A percentile compares a stretch with the other conserved stretches of the same genome.
Conservation (phyloP, 768 basidiomycete species). For the Lactarius deliciosus region DNA sequence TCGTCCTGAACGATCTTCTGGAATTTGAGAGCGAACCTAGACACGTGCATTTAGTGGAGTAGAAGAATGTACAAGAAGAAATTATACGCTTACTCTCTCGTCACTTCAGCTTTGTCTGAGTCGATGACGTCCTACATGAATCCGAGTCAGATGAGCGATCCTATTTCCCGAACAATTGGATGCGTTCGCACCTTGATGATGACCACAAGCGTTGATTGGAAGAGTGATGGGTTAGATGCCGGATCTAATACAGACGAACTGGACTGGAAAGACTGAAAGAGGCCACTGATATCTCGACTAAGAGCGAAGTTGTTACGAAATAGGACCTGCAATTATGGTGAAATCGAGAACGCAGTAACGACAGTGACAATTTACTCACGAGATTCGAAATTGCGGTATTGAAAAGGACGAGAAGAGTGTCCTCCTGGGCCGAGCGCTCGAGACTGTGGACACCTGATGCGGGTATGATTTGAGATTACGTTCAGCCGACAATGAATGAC, state of each 20-base stretch:
- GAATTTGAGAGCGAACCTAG: slow-evolving; percentile 57
- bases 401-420: slow-evolving; percentile 61
- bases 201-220: slow-evolving; percentile 60
- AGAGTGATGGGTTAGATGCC: slow-evolving; percentile 55
- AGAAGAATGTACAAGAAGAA: not conserved
- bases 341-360: not conserved
- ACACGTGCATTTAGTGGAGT: not conserved
- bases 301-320: slow-evolving; percentile 68
- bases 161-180: too few species aligned
- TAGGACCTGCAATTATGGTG: slow-evolving; percentile 45
- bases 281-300: slow-evolving; percentile 56
- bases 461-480: not conserved
- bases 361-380: slow-evolving; percentile 34
- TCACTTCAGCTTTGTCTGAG: slow-evolving; percentile 58
- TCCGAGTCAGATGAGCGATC: too few species aligned
- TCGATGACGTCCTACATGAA: slow-evolving; percentile 57
- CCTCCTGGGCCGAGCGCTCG: slow-evolving; percentile 63
- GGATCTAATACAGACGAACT: slow-evolving; percentile 59
- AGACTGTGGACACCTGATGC: slow-evolving; percentile 58
- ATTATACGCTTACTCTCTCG: slow-evolving; percentile 48
- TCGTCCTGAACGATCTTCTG: slow-evolving; percentile 62
- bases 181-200: slow-evolving; percentile 55
- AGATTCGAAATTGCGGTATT: slow-evolving; percentile 66
- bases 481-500: too few species aligned
- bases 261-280: slow-evolving; percentile 63